phyloP scores from a whole-genome alignment of 2,329 filamentous ascomycete genomes.

The Monosporascus sp. region DNA sequence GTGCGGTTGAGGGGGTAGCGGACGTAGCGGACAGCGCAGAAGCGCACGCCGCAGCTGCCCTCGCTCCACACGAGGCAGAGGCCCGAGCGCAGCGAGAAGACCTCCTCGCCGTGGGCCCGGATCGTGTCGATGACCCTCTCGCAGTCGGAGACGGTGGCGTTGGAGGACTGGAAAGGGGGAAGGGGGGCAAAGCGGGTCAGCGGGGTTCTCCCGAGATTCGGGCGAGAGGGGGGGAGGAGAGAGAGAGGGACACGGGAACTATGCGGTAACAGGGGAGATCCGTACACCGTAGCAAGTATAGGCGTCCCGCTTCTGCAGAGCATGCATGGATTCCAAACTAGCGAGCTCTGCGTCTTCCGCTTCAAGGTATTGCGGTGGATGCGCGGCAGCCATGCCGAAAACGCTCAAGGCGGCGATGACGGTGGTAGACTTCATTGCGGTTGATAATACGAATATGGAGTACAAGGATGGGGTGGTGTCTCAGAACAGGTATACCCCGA shows the following conservation, averaged over 20 bases:
- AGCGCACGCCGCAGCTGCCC: slow-evolving; percentile 19
- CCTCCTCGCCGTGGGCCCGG: slow-evolving; percentile 10
- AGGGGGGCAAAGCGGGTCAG: background rate
- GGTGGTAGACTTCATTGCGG: slow-evolving; percentile 7
- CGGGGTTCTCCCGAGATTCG: background rate
- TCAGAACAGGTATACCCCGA: background rate
- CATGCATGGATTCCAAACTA: background rate
- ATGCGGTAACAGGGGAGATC: background rate
- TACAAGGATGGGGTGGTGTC: background rate
- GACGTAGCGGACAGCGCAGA: slow-evolving; percentile 22
- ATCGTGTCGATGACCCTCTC: slow-evolving; percentile 18
- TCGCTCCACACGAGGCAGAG: slow-evolving; percentile 22
- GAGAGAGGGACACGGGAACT: background rate
- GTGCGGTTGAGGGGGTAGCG: slow-evolving; percentile 19
- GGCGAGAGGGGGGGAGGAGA: no score
- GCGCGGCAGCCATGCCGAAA: slow-evolving; percentile 2
- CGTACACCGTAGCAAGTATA: slow-evolving; percentile 25
- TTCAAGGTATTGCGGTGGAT: background rate
- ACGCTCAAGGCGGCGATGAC: slow-evolving; percentile 1
- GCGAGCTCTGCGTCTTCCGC: background rate
- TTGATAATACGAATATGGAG: background rate
- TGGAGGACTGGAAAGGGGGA: slow-evolving; percentile 12
- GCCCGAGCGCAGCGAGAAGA: slow-evolving; percentile 17
- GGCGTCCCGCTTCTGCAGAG: slow-evolving; percentile 22
- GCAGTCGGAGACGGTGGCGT: slow-evolving; percentile 18